A percentile compares a stretch with the other conserved stretches of the same genome.
These are phyloP conservation scores for Ceratocystis cacaofunesta DNA, from an alignment of 2,329 filamentous ascomycete genomes.

Conservation along the genomic window DNA sequence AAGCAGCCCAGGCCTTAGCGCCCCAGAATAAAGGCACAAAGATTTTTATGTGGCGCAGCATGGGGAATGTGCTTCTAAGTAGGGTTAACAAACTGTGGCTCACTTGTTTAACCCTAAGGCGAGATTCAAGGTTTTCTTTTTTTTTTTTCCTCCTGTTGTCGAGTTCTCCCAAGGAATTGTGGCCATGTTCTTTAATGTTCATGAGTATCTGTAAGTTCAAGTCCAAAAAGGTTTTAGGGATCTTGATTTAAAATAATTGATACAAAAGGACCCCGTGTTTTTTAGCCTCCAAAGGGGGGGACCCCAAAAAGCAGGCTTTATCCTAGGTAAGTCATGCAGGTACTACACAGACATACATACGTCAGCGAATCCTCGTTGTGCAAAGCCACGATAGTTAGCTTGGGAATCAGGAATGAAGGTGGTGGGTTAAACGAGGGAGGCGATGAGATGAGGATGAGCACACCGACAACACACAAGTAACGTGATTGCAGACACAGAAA, in stretches of 20 bases:
- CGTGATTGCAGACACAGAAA: not conserved
- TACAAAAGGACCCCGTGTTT: not conserved
- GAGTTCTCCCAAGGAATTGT: no score
- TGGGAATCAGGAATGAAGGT: not conserved
- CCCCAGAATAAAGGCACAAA: not conserved
- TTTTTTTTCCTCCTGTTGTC: no score
- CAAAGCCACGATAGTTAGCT: conserved; percentile 3
- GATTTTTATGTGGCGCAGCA: not conserved
- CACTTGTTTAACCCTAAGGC: not conserved
- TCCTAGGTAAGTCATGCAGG: not conserved
- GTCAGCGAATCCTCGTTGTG: not conserved
- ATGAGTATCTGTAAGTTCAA: no score
- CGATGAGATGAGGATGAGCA: not conserved
- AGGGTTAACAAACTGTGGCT: not conserved
- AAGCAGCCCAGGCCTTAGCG: no score
- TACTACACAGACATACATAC: not conserved
- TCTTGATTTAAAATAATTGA: not conserved
- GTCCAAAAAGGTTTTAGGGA: not conserved
- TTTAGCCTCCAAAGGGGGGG: not conserved
- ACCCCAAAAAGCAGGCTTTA: not conserved
- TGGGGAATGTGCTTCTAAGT: not conserved
- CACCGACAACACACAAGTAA: not conserved
- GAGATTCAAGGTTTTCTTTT: not conserved
- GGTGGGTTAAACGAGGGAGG: not conserved
- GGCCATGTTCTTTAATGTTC: no score